A percentile compares a stretch with the other conserved stretches of the same genome.
Evolutionary conservation across 352 stramenopile species (phyloP).

Genomic region (Globisporangium apiculatum): DNA sequence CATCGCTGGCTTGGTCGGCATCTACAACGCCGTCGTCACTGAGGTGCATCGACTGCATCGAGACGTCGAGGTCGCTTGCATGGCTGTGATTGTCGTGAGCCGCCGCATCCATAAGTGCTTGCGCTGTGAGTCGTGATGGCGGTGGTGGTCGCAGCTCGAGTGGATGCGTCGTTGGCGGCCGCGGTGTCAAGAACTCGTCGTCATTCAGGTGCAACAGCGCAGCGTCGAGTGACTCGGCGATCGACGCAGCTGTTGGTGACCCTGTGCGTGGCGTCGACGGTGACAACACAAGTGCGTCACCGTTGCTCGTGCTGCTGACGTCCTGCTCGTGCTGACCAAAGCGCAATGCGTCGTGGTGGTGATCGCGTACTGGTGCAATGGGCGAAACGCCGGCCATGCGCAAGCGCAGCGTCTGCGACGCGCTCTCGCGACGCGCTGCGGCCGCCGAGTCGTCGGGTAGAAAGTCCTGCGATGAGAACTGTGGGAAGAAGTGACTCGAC

Average conservation of each 20-base stretch:
- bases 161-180: neutral
- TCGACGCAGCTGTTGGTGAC: neutral
- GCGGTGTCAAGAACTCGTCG: conserved; percentile 11
- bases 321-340: conserved; percentile 4
- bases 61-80: conserved; percentile 40
- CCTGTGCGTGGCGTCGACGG: conserved; percentile 1
- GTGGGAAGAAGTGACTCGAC: conserved; percentile 29
- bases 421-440: conserved; percentile 11
- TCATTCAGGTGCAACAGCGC: conserved; percentile 2
- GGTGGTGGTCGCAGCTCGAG: neutral
- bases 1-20: conserved; percentile 3
- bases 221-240: conserved; percentile 1
- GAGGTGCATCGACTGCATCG: conserved; percentile 71
- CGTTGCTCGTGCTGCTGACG: neutral
- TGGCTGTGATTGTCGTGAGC: neutral
- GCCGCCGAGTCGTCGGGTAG: conserved; percentile 1
- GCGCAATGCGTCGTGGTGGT: neutral
- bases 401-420: conserved; percentile 44
- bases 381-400: conserved; percentile 57
- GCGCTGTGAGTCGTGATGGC: neutral
- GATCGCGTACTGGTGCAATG: conserved; percentile 22
- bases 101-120: neutral
- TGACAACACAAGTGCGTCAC: neutral
- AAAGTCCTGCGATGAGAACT: conserved; percentile 57
- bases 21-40: conserved; percentile 31